These are phyloP conservation scores for Bryum argenteum DNA, from an alignment of 225 moss, liverwort and hornwort genomes.

Conservation along the genomic window DNA sequence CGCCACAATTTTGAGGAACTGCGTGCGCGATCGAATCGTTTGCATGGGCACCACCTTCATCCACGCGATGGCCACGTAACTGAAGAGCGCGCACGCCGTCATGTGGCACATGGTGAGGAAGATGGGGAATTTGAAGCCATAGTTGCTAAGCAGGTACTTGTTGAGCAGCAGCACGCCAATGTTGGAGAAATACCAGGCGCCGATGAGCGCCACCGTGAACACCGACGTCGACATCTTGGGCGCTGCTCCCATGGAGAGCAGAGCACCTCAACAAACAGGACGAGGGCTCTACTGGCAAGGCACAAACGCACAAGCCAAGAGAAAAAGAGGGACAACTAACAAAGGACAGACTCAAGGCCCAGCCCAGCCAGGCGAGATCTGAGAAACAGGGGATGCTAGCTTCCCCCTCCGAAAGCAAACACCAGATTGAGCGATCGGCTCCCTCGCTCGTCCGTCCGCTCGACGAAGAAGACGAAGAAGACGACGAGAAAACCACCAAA, in stretches of 20 bases:
- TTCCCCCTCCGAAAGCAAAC: too few relatives aligned
- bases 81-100: slow-evolving; percentile 94
- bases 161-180: slow-evolving; percentile 93
- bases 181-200: slow-evolving; percentile 98
- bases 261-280: neutral
- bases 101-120: slow-evolving; percentile 99
- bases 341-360: neutral
- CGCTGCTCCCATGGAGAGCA: slow-evolving; percentile 40
- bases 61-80: slow-evolving; percentile 96
- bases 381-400: neutral
- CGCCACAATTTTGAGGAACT: slow-evolving; percentile 94
- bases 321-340: neutral
- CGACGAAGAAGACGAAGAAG: too few relatives aligned
- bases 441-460: too few relatives aligned
- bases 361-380: neutral
- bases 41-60: slow-evolving; percentile 99
- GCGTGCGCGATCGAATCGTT: slow-evolving; percentile 85
- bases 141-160: slow-evolving; percentile 96
- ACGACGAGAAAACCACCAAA: too few relatives aligned
- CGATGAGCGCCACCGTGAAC: slow-evolving; percentile 81
- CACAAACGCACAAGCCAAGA: neutral
- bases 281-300: neutral
- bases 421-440: too few relatives aligned
- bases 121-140: slow-evolving; percentile 96
- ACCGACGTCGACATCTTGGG: slow-evolving; percentile 59